These are phyloP conservation scores for Vittaforma corneae DNA, from an alignment of 371 early-diverging fungal genomes.

Conservation along the genomic window DNA sequence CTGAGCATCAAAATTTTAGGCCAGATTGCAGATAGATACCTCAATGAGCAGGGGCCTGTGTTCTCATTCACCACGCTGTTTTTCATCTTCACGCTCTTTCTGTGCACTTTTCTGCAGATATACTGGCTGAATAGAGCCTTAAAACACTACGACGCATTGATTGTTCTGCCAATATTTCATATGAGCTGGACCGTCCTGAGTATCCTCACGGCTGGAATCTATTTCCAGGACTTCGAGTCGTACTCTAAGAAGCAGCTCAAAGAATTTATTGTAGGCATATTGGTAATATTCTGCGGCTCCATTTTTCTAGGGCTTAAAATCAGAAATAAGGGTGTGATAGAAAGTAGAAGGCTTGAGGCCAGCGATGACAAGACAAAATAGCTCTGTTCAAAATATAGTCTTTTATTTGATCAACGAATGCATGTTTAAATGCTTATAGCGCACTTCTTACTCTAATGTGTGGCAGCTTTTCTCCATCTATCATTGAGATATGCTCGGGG, in stretches of 20 bases:
- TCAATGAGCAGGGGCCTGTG: conserved; percentile 67
- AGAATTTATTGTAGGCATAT: conserved; percentile 63
- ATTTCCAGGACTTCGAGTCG: conserved; percentile 67
- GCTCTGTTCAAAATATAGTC: no score
- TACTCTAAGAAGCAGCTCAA: conserved; percentile 64
- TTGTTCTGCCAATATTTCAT: conserved; percentile 72
- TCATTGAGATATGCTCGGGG: no score
- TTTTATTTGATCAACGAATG: no score
- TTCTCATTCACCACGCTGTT: conserved; percentile 63
- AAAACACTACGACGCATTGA: conserved; percentile 68
- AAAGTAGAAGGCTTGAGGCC: conserved; percentile 5
- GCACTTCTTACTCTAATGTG: no score
- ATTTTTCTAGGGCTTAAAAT: conserved; percentile 60
- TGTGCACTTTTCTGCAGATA: conserved; percentile 68
- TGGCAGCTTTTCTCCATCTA: no score
- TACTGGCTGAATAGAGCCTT: conserved; percentile 71
- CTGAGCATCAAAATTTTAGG: conserved; percentile 71
- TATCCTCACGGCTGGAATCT: conserved; percentile 69
- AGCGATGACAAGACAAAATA: conserved; percentile 8
- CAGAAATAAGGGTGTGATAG: conserved; percentile 40
- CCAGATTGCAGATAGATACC: conserved; percentile 64
- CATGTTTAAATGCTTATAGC: no score
- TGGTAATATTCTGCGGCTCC: conserved; percentile 67
- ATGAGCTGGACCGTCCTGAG: conserved; percentile 67
- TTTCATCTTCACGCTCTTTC: conserved; percentile 64